Conservation (phyloP, 495 filamentous ascomycete species). For the Terfezia claveryi region DNA sequence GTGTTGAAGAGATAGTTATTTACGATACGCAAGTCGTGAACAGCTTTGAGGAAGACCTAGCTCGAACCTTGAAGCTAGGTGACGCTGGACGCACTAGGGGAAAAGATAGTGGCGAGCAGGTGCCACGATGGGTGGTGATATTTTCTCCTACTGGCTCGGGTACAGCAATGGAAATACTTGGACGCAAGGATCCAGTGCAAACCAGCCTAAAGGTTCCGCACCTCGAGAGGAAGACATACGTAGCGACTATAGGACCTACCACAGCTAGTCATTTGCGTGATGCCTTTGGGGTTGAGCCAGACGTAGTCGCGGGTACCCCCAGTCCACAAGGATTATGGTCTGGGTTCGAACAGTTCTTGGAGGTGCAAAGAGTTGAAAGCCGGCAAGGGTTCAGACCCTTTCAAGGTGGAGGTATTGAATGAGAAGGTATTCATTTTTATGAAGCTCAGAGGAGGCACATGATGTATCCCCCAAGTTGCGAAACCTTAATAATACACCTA, state of each 20-base stretch:
- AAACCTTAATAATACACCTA: too few relatives aligned
- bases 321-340: conserved; percentile 63
- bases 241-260: conserved; percentile 87
- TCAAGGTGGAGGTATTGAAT: too few relatives aligned
- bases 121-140: conserved; percentile 59
- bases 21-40: conserved; percentile 69
- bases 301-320: conserved; percentile 64
- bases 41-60: conserved; percentile 47
- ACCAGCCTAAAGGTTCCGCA: background rate
- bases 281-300: conserved; percentile 46
- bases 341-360: conserved; percentile 38
- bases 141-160: conserved; percentile 53
- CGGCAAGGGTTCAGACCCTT: too few relatives aligned
- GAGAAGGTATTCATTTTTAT: too few relatives aligned
- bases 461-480: too few relatives aligned
- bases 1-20: conserved; percentile 54
- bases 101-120: background rate
- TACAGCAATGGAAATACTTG: conserved; percentile 8
- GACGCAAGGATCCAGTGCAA: conserved; percentile 4
- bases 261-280: conserved; percentile 51
- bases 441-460: too few relatives aligned
- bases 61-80: conserved; percentile 23
- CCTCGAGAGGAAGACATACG: conserved; percentile 25
- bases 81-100: conserved; percentile 5
- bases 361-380: background rate